These are phyloP conservation scores for Oryza punctata DNA, from an alignment of 176 grass and related monocot genomes.

Conservation along the genomic window DNA sequence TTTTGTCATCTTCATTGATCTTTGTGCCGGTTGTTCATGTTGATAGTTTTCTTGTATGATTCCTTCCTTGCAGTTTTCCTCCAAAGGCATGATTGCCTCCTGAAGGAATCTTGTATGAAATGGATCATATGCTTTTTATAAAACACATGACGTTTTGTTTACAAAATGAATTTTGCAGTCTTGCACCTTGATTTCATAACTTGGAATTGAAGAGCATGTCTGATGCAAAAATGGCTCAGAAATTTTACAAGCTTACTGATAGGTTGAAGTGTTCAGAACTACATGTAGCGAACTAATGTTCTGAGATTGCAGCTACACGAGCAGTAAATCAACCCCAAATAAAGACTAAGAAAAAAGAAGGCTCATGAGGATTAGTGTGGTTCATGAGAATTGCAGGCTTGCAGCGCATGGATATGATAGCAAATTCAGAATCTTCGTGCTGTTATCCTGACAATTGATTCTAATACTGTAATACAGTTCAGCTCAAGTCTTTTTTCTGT, in stretches of 20 bases:
- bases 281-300: background rate
- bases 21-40: background rate
- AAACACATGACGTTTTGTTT: background rate
- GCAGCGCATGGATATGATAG: background rate
- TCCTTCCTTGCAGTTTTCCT: conserved; percentile 30
- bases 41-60: conserved; percentile 11
- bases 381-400: background rate
- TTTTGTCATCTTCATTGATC: background rate
- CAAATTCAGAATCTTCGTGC: background rate
- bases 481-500: background rate
- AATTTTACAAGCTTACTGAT: background rate
- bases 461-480: background rate
- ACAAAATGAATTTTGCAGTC: too few relatives aligned
- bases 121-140: background rate
- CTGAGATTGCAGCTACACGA: background rate
- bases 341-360: background rate
- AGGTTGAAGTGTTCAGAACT: background rate
- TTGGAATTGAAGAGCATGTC: background rate
- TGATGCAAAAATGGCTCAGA: too few relatives aligned
- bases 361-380: too few relatives aligned
- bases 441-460: background rate
- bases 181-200: background rate
- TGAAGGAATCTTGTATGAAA: conserved; percentile 23
- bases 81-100: conserved; percentile 5
- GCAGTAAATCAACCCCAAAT: background rate